Percentiles rank a stretch among this genome's conserved stretches.
Evolutionary conservation across 768 basidiomycete genomes (phyloP).

Genomic region (Rubroboletus satanas): DNA sequence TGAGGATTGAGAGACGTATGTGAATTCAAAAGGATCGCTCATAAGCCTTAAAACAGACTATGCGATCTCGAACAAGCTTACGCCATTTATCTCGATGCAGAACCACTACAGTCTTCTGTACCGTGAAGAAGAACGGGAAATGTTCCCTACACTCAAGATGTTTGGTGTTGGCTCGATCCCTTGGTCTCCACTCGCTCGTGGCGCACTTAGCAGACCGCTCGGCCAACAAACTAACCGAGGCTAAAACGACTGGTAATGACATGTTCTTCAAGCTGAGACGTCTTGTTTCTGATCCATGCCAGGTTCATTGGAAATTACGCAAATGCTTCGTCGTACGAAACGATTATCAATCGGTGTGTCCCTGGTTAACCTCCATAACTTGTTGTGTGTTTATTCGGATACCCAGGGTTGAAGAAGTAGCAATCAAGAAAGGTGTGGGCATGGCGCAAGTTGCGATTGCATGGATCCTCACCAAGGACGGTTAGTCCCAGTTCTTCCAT

Average conservation of each 20-base stretch:
- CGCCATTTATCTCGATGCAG: conserved; percentile 63
- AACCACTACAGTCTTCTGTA: conserved; percentile 56
- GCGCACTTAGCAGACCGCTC: conserved; percentile 34
- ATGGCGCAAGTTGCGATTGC: conserved; percentile 45
- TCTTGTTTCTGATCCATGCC: conserved; percentile 2
- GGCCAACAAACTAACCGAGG: conserved; percentile 28
- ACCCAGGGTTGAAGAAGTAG: conserved; percentile 39
- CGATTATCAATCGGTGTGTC: conserved; percentile 27
- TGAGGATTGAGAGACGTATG: conserved; percentile 5
- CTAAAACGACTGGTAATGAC: conserved; percentile 22
- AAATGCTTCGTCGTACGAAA: conserved; percentile 23
- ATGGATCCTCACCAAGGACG: conserved; percentile 34
- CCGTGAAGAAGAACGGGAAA: conserved; percentile 58
- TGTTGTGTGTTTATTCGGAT: not conserved
- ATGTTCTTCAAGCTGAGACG: not conserved
- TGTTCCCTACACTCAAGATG: conserved; percentile 50
- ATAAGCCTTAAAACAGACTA: conserved; percentile 28
- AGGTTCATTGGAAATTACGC: conserved; percentile 27
- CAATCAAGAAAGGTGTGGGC: conserved; percentile 33
- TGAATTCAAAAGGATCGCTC: not conserved
- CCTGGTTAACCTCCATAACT: not conserved
- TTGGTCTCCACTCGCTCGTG: conserved; percentile 42
- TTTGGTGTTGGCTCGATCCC: conserved; percentile 45
- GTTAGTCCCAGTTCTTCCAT: conserved; percentile 9
- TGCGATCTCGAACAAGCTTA: conserved; percentile 41